Evolutionary conservation across 805 yeast genomes (phyloP), one percentile per base, ranked within the genome.

Genomic region (Jamesozyma lodderae): DNA sequence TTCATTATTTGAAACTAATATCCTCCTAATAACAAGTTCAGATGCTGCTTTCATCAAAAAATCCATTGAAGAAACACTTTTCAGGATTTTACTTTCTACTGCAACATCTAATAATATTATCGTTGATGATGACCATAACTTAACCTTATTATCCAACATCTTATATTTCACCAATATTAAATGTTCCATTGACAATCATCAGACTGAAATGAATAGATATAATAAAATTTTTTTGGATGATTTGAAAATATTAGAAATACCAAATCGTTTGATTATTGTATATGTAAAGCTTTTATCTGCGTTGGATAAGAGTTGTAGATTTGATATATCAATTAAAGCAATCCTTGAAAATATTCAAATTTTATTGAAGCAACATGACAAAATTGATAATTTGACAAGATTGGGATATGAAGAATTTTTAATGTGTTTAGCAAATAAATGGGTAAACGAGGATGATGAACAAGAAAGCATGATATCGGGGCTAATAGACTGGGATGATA

Each of bases 251-350:
- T 17, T 48, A 13, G 29, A 52, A 14, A 27, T 41, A 30, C 45
- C 57, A 4, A 49, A 55, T 6, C 57, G 63, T 14, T 51, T 65
- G 14, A 60, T 74, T 16, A 57, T 66, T 1, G 41, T 68, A 22
- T 50, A 68, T 43, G 63, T 63, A 26, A 75, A 72, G 43, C 48
- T 78, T 1, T 35, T 79, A 8, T 67, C 79, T 4, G 73, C 71
- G 15, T 51, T 79, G 14, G 81, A 77, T 48, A 74, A 70, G 45
- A 33, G 31, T 3, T 43, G 48, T 21, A 15, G 27, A 3, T 47
- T 68, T 13, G 56, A 57, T 1, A 36, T 48, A 3, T 36, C 49
- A 2, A 48, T 35, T 6, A 29, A 33, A 6, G 15, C 16, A 2
- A 20, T 48, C n/a, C 38, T 52, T 19, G 28, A 33, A 16, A 27